Percentiles rank a stretch among this genome's conserved stretches.
Conservation (phyloP, 495 filamentous ascomycete species). For the Penicillium lividum region DNA sequence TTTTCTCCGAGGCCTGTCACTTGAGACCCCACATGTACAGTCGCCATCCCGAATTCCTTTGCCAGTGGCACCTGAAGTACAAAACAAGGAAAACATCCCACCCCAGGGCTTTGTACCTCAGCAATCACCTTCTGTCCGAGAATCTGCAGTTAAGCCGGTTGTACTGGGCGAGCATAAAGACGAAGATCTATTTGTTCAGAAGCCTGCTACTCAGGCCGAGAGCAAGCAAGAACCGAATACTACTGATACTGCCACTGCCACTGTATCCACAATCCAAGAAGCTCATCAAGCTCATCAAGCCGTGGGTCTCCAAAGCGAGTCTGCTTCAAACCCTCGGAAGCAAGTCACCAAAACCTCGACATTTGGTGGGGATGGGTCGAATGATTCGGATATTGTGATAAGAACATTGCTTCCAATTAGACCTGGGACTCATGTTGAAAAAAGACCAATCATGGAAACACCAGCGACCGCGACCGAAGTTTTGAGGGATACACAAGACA, state of each 20-base stretch:
- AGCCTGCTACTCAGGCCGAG: background rate
- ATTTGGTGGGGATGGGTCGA: background rate
- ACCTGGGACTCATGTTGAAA: background rate
- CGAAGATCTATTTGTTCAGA: slow-evolving; percentile 11
- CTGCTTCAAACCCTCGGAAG: background rate
- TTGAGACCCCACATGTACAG: background rate
- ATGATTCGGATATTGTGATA: background rate
- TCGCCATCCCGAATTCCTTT: slow-evolving; percentile 13
- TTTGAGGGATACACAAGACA: background rate
- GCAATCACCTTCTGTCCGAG: background rate
- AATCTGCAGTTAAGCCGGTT: slow-evolving; percentile 4
- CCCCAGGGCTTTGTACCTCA: slow-evolving; percentile 12
- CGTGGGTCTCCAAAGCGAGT: background rate
- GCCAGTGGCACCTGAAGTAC: slow-evolving; percentile 6
- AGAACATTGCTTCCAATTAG: background rate
- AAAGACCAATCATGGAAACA: background rate
- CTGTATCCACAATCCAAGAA: background rate
- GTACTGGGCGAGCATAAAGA: slow-evolving; percentile 15
- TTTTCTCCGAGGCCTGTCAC: slow-evolving; percentile 6
- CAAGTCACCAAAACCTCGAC: background rate
- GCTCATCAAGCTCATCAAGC: background rate
- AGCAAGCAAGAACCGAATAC: background rate
- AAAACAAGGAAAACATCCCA: slow-evolving; percentile 30
- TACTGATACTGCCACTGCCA: background rate
- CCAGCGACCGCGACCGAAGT: background rate